Base-by-base conservation (phyloP, 106 monocot species). In the Hemerocallis citrina region DNA sequence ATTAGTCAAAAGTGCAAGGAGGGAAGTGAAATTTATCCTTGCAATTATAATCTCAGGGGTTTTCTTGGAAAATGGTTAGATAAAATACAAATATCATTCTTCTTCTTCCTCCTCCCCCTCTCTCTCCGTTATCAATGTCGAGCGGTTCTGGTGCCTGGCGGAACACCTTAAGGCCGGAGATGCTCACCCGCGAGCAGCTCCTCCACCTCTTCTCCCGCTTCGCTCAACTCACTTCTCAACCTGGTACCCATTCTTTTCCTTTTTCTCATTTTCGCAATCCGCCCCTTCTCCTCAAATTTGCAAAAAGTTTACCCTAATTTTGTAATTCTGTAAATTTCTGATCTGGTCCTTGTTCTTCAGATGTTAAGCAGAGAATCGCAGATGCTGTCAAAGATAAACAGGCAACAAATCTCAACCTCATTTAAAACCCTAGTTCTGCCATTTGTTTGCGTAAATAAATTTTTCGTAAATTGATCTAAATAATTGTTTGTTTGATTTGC, bases 321-420 rank as follows among this genome's bases (percentile, higher is more conserved):
- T n/a, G n/a, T n/a, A n/a, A n/a, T n/a, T n/a, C n/a, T n/a, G n/a
- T n/a, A n/a, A n/a, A n/a, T n/a, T n/a, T n/a, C n/a, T n/a, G n/a
- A n/a, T n/a, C n/a, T n/a, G n/a, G n/a, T n/a, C n/a, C n/a, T 28
- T 31, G 7, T 31, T 32, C 29, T 63, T 62, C 68, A 94, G 93
- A 94, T 65, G 79, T 85, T 11, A 89, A 94, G 74, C 72, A 71
- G 52, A 72, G 85, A 28, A 89, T 95, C 39, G 70, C 63, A 9
- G 81, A 95, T 48, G 94, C 89, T 20, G 94, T 95, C 30, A 81
- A 68, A 59, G 89, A 86, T 54, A 95, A 95, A 36, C 89, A 89
- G 86, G 89, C 89, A 33, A 32, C 16, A 19, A 45, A 17, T 45
- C 20, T 16, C 4, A 3, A 3, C 45, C 3, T 19, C 7, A 1